A percentile compares a stretch with the other conserved stretches of the same genome.
Evolutionary conservation across 2,329 filamentous ascomycete genomes (phyloP).

Genomic region (Zymoseptoria passerinii): DNA sequence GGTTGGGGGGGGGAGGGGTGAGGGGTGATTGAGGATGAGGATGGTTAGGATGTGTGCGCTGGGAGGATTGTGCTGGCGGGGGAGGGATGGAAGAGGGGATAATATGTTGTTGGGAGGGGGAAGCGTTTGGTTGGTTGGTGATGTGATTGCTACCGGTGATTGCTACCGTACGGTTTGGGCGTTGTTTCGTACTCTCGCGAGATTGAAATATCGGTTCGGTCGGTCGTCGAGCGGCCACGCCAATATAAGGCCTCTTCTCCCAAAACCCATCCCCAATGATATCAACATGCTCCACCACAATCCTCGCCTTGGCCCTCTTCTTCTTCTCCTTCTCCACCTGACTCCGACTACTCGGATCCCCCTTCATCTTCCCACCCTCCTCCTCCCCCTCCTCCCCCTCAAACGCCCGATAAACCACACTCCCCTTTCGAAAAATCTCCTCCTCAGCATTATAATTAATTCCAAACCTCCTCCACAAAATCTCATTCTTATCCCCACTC

Average conservation of each 20-base stretch:
- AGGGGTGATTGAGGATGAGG: no score
- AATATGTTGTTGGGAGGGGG: no score
- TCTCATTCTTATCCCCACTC: conserved; percentile 88
- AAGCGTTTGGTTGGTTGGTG: no score
- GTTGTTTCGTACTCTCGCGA: no score
- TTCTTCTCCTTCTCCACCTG: conserved; percentile 79
- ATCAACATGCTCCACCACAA: conserved; percentile 79
- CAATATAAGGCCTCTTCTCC: conserved; percentile 70
- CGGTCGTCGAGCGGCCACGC: no score
- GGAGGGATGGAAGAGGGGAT: no score
- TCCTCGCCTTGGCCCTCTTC: conserved; percentile 65
- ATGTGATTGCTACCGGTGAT: no score
- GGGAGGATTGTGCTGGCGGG: background rate
- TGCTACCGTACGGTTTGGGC: no score
- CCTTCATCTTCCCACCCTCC: conserved; percentile 1
- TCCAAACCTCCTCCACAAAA: conserved; percentile 76
- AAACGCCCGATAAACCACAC: conserved; percentile 62
- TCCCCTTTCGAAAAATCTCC: conserved; percentile 89
- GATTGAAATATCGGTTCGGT: no score
- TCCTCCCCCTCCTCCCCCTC: conserved; percentile 26
- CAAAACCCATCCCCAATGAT: conserved; percentile 96
- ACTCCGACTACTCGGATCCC: conserved; percentile 45
- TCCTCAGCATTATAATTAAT: conserved; percentile 98
- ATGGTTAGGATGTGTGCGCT: no score
- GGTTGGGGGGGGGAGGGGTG: background rate